Evolutionary conservation across 306 rosid genomes (phyloP), one percentile per base, ranked within the genome.

Genomic region (Quercus wislizeni): DNA sequence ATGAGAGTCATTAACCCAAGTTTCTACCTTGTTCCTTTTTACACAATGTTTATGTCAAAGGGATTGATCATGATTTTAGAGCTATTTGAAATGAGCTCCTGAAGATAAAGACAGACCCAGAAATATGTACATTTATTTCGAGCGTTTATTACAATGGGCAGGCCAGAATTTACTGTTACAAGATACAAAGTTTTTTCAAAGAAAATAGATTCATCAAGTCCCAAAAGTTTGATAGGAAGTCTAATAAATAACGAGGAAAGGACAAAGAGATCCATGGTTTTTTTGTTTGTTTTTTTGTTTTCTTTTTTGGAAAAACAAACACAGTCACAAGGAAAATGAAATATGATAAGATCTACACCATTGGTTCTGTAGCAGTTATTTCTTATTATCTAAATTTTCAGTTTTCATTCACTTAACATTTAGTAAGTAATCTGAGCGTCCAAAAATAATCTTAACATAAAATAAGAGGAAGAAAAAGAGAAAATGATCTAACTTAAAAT

Each of bases 1-100:
- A 35, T 35, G 43, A 35, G 43, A 35, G 9, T 6, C 43, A 35
- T 35, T 35, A 35, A 35, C 43, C 43, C 43, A 35, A 35, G 9
- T 35, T 6, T 35, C 9, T 35, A 35, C 43, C 20, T 78, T 43
- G 75, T 72, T 38, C 56, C 58, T 25, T 62, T 76, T 70, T 55
- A 15, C 73, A 55, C 89, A 49, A 78, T 14, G 89, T 78, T 86
- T 68, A 21, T 75, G 76, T 59, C 80, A 73, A 77, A 83, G 58
- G 69, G 33, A 31, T 23, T 12, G 54, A 14, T 68, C 52, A 73
- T n/a, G 43, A 54, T 72, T 65, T 77, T 78, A 76, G 80, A 83
- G 83, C 80, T 58, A 33, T 35, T 51, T 54, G 55, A 10, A 27
- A 56, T 19, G 46, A 52, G 55, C 63, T 54, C 17, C 18, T 3